Percentiles rank a stretch among this genome's conserved stretches.
phyloP scores from a whole-genome alignment of 306 rosid genomes.

The Citrullus mucosospermus region DNA sequence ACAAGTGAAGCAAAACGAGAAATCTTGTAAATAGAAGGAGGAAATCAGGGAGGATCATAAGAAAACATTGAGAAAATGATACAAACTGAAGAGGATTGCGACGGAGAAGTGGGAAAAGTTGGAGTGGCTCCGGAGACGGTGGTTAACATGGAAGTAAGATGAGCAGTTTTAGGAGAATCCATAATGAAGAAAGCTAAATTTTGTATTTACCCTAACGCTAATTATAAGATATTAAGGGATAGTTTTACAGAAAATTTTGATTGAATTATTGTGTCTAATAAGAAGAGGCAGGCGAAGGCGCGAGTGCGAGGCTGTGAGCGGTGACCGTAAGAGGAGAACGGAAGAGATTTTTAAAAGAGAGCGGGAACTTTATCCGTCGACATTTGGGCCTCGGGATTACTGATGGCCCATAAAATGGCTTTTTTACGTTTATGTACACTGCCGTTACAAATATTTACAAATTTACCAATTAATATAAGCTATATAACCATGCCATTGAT shows the following conservation, averaged over 20 bases:
- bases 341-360: background rate
- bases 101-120: background rate
- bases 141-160: background rate
- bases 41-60: too few species aligned
- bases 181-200: too few species aligned
- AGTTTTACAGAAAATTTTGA: too few species aligned
- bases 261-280: background rate
- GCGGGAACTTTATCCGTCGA: background rate
- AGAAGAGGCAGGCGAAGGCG: background rate
- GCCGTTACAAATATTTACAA: too few species aligned
- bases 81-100: background rate
- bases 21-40: background rate
- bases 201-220: too few species aligned
- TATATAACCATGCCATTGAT: too few species aligned
- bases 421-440: too few species aligned
- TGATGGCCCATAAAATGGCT: background rate
- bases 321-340: background rate
- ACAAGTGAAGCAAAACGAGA: background rate
- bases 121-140: background rate
- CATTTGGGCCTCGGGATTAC: background rate
- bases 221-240: too few species aligned
- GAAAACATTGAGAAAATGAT: background rate
- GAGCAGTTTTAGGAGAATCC: background rate
- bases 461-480: too few species aligned
- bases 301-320: background rate